Percentiles rank a stretch among this genome's conserved stretches.
These are phyloP conservation scores for Chrysochromulina parva DNA, from an alignment of 78 protist genomes.

Conservation along the genomic window DNA sequence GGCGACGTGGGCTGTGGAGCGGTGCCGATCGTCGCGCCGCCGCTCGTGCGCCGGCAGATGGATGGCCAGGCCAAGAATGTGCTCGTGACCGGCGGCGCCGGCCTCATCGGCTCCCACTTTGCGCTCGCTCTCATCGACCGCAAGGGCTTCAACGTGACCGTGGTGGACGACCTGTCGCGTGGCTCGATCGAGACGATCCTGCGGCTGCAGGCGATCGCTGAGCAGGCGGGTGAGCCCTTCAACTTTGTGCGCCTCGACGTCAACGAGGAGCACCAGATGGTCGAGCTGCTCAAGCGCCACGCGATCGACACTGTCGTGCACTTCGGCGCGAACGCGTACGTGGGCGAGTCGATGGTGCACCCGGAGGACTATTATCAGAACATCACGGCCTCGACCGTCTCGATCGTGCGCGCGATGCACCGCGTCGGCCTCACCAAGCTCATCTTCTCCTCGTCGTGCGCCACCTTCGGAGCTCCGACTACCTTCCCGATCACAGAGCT, in stretches of 20 bases:
- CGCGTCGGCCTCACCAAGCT: background rate
- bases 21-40: background rate
- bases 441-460: conserved; percentile 28
- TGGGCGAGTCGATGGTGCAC: conserved; percentile 3
- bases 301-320: background rate
- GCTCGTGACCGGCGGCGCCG: conserved; percentile 15
- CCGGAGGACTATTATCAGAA: conserved; percentile 6
- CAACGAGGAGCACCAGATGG: background rate
- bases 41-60: background rate
- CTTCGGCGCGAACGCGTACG: conserved; percentile 2
- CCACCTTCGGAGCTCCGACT: background rate
- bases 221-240: background rate
- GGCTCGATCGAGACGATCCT: conserved; percentile 5
- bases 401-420: background rate
- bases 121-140: background rate
- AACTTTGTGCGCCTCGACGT: conserved; percentile 19
- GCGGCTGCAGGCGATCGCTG: background rate
- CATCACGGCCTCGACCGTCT: background rate
- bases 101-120: conserved; percentile 20
- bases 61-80: background rate
- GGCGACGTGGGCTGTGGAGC: background rate
- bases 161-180: conserved; percentile 12
- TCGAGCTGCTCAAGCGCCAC: background rate
- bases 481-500: background rate
- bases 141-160: background rate